Conservation (phyloP, 2,329 filamentous ascomycete genomes). For the Talaromyces sp. region DNA sequence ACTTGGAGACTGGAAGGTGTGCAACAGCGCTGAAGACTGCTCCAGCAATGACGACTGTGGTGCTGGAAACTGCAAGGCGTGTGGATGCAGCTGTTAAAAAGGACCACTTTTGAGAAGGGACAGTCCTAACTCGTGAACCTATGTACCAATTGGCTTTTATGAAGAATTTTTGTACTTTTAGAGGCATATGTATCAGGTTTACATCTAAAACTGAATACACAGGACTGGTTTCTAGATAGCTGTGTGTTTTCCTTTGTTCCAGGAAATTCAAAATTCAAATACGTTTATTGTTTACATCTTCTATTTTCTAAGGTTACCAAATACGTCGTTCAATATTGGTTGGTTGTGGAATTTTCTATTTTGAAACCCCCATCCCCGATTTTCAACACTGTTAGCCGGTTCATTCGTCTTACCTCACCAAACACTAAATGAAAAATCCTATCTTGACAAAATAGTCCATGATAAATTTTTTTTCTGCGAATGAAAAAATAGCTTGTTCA, state of each 20-base stretch:
- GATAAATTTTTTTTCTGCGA: too few relatives aligned
- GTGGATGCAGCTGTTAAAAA: background rate
- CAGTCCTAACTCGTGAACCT: background rate
- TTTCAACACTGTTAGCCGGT: too few relatives aligned
- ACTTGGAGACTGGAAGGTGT: background rate
- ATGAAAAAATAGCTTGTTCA: too few relatives aligned
- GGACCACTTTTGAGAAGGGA: background rate
- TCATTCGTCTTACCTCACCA: too few relatives aligned
- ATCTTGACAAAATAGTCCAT: too few relatives aligned
- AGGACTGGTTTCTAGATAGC: background rate
- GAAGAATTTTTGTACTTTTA: background rate
- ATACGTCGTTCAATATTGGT: too few relatives aligned
- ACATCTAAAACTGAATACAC: background rate
- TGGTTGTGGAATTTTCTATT: too few relatives aligned
- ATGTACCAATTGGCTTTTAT: background rate
- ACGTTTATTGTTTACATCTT: too few relatives aligned
- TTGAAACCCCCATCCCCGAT: too few relatives aligned
- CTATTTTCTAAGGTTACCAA: too few relatives aligned
- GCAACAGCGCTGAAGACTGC: background rate
- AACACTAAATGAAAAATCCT: too few relatives aligned
- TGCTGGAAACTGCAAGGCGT: background rate
- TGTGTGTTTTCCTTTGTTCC: background rate
- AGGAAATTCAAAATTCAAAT: too few relatives aligned
- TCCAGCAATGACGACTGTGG: background rate
- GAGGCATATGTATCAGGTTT: background rate